These are phyloP conservation scores for Chlorella sorokiniana DNA, from an alignment of 139 green algal genomes.

Conservation along the genomic window DNA sequence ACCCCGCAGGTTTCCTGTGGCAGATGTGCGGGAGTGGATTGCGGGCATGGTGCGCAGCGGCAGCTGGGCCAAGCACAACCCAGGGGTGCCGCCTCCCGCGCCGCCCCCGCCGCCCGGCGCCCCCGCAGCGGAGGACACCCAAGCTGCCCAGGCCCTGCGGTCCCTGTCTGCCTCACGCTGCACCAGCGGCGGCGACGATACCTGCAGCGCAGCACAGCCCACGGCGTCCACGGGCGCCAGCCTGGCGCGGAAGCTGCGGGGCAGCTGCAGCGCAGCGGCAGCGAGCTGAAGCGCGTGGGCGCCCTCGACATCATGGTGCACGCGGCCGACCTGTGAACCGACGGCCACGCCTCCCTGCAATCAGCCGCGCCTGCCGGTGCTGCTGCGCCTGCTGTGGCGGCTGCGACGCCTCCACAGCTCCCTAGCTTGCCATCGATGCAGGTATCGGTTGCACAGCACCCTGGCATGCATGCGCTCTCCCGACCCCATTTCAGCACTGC, in stretches of 20 bases:
- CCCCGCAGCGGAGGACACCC: neutral
- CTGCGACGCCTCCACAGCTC: too few relatives aligned
- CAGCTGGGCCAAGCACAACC: conserved; percentile 6
- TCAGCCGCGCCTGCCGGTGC: too few relatives aligned
- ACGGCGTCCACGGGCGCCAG: neutral
- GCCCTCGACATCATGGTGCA: conserved; percentile 18
- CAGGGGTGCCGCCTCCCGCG: neutral
- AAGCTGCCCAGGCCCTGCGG: conserved; percentile 9
- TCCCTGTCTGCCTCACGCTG: neutral
- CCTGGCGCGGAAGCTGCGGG: neutral
- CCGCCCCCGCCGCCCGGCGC: too few relatives aligned
- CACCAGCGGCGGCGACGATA: neutral
- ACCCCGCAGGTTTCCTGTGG: conserved; percentile 22
- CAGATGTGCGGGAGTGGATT: conserved; percentile 10
- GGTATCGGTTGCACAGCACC: too few relatives aligned
- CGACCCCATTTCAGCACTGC: too few relatives aligned
- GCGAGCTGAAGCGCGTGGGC: neutral
- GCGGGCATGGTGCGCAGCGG: neutral
- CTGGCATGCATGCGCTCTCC: too few relatives aligned
- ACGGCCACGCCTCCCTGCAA: neutral
- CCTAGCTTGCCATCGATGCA: too few relatives aligned
- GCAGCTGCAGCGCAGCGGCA: conserved; percentile 1
- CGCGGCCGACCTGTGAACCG: neutral
- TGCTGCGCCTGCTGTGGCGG: too few relatives aligned
- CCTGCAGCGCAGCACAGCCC: neutral